Evolutionary conservation across 2,329 filamentous ascomycete species (phyloP).

Genomic region (Exophiala viscosa): DNA sequence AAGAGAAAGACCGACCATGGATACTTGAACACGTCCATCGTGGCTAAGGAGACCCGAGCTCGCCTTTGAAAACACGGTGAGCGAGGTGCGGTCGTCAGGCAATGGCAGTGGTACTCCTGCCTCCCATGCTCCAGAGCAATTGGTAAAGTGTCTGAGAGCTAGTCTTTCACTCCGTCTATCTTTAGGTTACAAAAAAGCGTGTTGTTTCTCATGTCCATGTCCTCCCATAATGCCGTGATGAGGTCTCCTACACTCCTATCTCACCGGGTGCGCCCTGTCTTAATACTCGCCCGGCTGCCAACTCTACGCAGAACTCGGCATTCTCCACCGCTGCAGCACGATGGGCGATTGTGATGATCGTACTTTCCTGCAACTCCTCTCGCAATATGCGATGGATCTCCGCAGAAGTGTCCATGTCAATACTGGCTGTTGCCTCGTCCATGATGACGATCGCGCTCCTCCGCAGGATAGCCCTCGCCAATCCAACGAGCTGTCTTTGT

Average conservation of each 20-base stretch:
- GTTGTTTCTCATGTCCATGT: neutral
- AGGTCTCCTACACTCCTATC: constrained; percentile 1
- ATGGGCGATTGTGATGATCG: constrained; percentile 65
- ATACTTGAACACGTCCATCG: no score
- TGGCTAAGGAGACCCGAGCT: no score
- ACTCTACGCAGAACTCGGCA: constrained; percentile 18
- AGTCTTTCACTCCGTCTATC: neutral
- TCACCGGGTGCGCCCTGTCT: constrained; percentile 11
- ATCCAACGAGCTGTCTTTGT: constrained; percentile 61
- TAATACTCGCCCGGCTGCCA: constrained; percentile 17
- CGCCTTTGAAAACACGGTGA: no score
- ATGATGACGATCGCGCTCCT: constrained; percentile 61
- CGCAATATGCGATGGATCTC: constrained; percentile 54
- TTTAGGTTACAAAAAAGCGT: neutral
- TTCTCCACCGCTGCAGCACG: constrained; percentile 55
- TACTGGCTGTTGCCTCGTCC: constrained; percentile 64
- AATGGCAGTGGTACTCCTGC: no score
- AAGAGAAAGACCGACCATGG: no score
- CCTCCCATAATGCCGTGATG: neutral
- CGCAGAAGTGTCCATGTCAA: constrained; percentile 59
- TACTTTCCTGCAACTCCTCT: constrained; percentile 54
- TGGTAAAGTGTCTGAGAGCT: neutral
- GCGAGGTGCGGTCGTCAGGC: no score
- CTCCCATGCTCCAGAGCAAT: no score
- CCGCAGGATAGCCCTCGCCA: constrained; percentile 60